phyloP scores from a whole-genome alignment of 768 basidiomycete species.

The Russula abietina region DNA sequence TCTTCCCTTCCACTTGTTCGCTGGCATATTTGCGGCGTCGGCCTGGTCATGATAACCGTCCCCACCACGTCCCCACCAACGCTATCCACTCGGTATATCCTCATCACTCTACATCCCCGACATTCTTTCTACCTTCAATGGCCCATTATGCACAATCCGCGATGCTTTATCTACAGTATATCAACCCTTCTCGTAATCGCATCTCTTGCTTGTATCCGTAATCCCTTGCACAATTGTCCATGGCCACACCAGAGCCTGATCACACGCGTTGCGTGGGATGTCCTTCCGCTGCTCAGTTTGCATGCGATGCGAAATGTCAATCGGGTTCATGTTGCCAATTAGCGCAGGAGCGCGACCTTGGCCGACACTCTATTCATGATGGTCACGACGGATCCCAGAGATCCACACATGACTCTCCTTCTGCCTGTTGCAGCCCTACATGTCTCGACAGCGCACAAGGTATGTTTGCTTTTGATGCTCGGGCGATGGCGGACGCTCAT shows the following conservation, averaged over 20 bases:
- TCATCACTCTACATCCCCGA: neutral
- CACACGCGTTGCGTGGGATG: neutral
- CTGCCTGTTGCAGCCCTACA: neutral
- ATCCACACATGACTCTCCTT: neutral
- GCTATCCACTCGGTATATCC: neutral
- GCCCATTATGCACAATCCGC: neutral
- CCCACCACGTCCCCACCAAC: too few relatives aligned
- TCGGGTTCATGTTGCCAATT: neutral
- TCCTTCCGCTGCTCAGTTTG: neutral
- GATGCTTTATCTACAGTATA: neutral
- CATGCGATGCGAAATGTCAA: neutral
- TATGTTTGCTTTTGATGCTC: neutral
- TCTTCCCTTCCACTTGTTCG: neutral
- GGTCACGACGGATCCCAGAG: conserved; percentile 16
- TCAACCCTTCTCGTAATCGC: neutral
- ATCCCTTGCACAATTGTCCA: neutral
- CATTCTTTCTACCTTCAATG: neutral
- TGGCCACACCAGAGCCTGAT: neutral
- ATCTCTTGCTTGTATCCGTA: neutral
- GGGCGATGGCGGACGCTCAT: neutral
- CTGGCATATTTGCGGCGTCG: neutral
- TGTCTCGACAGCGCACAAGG: neutral
- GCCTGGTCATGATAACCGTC: neutral
- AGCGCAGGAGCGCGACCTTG: neutral
- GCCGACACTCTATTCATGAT: neutral